Evolutionary conservation across 768 basidiomycete species (phyloP).

Genomic region (Psilocybe sp.): DNA sequence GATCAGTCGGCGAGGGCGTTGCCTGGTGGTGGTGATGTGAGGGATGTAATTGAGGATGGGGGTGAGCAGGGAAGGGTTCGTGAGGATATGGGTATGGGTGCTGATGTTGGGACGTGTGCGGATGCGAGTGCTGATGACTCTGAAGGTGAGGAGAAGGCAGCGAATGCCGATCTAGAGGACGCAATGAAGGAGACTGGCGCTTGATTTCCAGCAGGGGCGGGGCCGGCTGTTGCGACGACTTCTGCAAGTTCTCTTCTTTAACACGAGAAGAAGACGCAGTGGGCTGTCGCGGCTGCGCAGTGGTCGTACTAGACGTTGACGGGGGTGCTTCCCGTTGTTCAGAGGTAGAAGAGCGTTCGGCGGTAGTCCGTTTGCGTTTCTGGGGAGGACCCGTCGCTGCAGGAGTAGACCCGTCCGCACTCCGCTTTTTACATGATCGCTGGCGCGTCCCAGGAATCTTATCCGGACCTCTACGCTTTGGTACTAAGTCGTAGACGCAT

Average conservation of each 20-base stretch:
- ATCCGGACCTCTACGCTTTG: constrained; percentile 83
- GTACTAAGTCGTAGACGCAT: constrained; percentile 77
- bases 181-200: constrained; percentile 16
- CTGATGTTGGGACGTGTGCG: constrained; percentile 6
- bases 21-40: constrained; percentile 9
- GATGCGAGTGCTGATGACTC: constrained; percentile 11
- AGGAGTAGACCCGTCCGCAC: constrained; percentile 47
- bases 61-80: constrained; percentile 15
- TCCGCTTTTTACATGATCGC: constrained; percentile 81
- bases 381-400: constrained; percentile 30
- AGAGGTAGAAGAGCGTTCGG: constrained; percentile 23
- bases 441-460: constrained; percentile 83
- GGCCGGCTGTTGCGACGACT: no score
- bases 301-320: constrained; percentile 8
- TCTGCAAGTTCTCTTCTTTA: no score
- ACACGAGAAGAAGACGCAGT: no score
- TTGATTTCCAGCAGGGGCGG: constrained; percentile 15
- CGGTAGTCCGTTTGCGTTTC: constrained; percentile 50
- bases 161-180: constrained; percentile 10
- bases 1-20: constrained; percentile 23
- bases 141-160: constrained; percentile 1
- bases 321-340: constrained; percentile 30
- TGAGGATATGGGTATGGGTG: constrained; percentile 11
- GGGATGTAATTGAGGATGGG: constrained; percentile 5
- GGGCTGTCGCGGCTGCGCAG: no score